Evolutionary conservation across 129 eudicot genomes (phyloP).

Genomic region (Centrapalus pauciflorus): DNA sequence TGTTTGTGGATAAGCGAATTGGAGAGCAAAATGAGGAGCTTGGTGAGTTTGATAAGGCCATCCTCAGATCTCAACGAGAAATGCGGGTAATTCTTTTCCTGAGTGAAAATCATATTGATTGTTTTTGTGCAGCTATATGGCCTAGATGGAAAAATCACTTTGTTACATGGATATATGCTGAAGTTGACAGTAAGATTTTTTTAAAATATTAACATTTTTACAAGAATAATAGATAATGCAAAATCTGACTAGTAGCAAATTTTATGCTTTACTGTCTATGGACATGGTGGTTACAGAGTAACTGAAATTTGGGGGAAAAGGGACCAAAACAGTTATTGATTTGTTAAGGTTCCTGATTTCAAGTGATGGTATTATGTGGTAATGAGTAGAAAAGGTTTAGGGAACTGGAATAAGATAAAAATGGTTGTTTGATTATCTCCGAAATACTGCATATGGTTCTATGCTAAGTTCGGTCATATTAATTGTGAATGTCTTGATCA

Average conservation of each 20-base stretch:
- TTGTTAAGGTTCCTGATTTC: neutral
- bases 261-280: neutral
- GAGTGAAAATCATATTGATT: neutral
- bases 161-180: neutral
- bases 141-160: neutral
- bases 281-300: neutral
- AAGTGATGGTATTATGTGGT: neutral
- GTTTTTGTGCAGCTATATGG: neutral
- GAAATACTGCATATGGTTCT: neutral
- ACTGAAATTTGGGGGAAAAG: neutral
- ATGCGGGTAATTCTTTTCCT: constrained; percentile 52
- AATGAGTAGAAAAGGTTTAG: neutral
- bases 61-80: constrained; percentile 86
- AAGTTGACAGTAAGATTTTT: neutral
- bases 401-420: neutral
- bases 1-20: constrained; percentile 84
- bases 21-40: constrained; percentile 89
- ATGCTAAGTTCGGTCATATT: neutral
- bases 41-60: constrained; percentile 83
- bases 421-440: neutral
- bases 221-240: neutral
- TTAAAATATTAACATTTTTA: neutral
- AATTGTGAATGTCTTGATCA: neutral
- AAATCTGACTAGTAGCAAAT: neutral
- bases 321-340: neutral